Conservation (phyloP, 176 grass and related monocot genomes). For the Zizania latifolia region DNA sequence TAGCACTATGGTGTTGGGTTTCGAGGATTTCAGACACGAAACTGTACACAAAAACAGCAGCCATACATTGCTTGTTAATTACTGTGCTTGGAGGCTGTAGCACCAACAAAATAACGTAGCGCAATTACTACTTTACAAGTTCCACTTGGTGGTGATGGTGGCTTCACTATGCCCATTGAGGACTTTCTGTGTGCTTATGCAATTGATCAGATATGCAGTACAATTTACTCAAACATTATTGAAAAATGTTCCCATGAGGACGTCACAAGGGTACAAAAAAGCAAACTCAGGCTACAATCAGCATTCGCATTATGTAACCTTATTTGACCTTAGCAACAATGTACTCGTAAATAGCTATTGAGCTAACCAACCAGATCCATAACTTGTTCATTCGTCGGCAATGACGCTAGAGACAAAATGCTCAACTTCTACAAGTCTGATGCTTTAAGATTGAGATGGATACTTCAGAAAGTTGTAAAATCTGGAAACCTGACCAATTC, state of each 20-base stretch:
- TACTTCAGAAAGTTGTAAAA: no score
- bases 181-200: no score
- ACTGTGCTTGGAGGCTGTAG: neutral
- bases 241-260: no score
- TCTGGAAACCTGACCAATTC: no score
- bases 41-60: conserved; percentile 33
- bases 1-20: conserved; percentile 73
- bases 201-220: no score
- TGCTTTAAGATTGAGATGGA: neutral
- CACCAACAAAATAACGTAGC: neutral
- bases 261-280: no score
- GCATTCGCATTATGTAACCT: neutral
- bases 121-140: neutral
- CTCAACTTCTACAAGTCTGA: neutral
- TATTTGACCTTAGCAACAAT: neutral
- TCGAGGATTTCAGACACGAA: conserved; percentile 56
- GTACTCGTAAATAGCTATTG: neutral
- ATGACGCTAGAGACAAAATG: neutral
- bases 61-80: neutral
- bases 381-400: neutral
- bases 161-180: neutral
- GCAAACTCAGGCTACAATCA: no score
- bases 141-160: neutral
- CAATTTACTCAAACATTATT: no score
- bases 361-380: neutral